Evolutionary conservation across 305 asterid genomes (phyloP), one percentile per base, ranked within the genome.

Genomic region (Petunia hybrid): DNA sequence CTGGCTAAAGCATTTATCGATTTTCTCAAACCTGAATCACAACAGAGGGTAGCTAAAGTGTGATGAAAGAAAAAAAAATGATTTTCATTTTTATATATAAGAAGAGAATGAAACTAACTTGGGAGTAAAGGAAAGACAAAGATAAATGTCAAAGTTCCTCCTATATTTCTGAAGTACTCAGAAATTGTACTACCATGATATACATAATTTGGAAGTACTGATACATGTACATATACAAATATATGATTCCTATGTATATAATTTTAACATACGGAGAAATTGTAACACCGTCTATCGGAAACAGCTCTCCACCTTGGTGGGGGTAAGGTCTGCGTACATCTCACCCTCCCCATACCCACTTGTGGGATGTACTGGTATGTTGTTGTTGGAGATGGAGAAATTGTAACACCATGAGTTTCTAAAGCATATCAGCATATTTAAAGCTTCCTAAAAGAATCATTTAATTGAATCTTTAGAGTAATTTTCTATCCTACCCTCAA

Each of bases 1-100:
- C 56, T 83, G 86, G 87, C 96, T 76, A 84, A 97, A 97, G 84
- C 91, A 82, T 66, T 90, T 88, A 84, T 97, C 95, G 36, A 97
- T 92, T 77, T 82, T 85, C 82, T 93, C 94, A 73, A 94, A 83
- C 91, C 99, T 97, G 91, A 76, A 46, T 42, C 71, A 38, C 66
- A 79, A 79, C 41, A 77, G 70, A 62, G 59, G 59, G 59, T 3
- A 77, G 41, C 31, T 4, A 73, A 2, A 10, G 10, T 43, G 77
- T 70, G 5, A 70, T 70, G 57, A 42, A 0, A 41, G 59, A 10
- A 70, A 43, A 63, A 6, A 69, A n/a, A 8, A 4, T 43, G 31
- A 64, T 39, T 64, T 36, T 64, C 10, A n/a, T n/a, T n/a, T n/a
- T 64, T 40, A 36, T 10, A 64, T 36, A 64, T 10, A 36, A 40